Evolutionary conservation across 768 basidiomycete genomes (phyloP).

Genomic region (Psilocybe sp.): DNA sequence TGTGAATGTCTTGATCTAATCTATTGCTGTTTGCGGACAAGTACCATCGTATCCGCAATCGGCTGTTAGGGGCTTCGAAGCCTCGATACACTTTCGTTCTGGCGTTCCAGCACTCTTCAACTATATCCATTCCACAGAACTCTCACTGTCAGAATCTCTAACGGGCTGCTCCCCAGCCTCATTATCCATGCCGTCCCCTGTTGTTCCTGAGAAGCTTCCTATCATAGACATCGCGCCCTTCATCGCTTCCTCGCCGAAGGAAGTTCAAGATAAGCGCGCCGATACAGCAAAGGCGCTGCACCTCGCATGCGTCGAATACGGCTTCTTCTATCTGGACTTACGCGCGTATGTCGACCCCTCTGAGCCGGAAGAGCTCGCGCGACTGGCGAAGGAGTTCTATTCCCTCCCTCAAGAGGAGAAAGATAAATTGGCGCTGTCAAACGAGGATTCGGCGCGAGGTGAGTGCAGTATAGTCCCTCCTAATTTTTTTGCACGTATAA

Average conservation of each 20-base stretch:
- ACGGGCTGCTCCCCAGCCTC: background rate
- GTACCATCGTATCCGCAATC: too few species aligned
- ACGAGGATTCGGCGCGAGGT: slow-evolving; percentile 81
- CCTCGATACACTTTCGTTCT: too few species aligned
- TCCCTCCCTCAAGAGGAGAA: slow-evolving; percentile 71
- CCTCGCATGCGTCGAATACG: slow-evolving; percentile 70
- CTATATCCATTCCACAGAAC: too few species aligned
- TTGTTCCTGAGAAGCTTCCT: slow-evolving; percentile 41
- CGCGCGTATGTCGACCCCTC: slow-evolving; percentile 50
- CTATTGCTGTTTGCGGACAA: slow-evolving; percentile 6
- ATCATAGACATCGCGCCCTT: slow-evolving; percentile 75
- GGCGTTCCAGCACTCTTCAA: too few species aligned
- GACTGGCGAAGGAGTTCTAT: slow-evolving; percentile 74
- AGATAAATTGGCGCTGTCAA: slow-evolving; percentile 62
- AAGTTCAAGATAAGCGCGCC: slow-evolving; percentile 33
- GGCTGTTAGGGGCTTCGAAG: too few species aligned
- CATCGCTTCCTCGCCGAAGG: slow-evolving; percentile 33
- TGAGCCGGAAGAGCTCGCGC: slow-evolving; percentile 64
- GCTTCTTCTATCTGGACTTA: slow-evolving; percentile 88
- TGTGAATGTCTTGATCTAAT: slow-evolving; percentile 5
- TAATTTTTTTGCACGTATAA: background rate
- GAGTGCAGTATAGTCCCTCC: slow-evolving; percentile 1
- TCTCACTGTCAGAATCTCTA: background rate
- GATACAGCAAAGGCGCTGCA: slow-evolving; percentile 60
- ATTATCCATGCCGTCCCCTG: slow-evolving; percentile 3